Percentiles rank a stretch among this genome's conserved stretches.
These are phyloP conservation scores for Arxiozyma telluris DNA, from an alignment of 1,139 yeast species.

Conservation along the genomic window DNA sequence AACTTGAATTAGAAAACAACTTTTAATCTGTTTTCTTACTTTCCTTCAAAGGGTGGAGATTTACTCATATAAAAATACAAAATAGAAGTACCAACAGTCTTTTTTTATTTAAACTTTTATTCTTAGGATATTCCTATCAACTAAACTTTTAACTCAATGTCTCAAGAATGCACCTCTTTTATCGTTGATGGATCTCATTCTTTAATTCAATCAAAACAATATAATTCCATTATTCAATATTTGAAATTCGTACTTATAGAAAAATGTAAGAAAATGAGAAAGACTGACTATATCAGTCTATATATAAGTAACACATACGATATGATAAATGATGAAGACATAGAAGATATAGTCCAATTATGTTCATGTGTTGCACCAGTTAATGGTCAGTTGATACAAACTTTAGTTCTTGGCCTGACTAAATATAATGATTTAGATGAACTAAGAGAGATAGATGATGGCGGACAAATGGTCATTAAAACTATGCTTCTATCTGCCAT, in stretches of 20 bases:
- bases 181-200: slow-evolving; percentile 17
- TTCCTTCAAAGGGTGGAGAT: too few species aligned
- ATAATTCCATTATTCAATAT: slow-evolving; percentile 16
- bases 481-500: slow-evolving; percentile 31
- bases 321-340: slow-evolving; percentile 18
- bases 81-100: background rate
- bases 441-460: slow-evolving; percentile 3
- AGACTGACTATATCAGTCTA: slow-evolving; percentile 28
- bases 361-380: slow-evolving; percentile 22
- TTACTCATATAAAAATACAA: too few species aligned
- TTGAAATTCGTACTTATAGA: slow-evolving; percentile 22
- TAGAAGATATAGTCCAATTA: slow-evolving; percentile 23
- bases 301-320: slow-evolving; percentile 24
- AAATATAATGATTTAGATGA: slow-evolving; percentile 1
- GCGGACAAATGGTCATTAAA: slow-evolving; percentile 14
- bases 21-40: too few species aligned
- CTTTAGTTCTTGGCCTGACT: slow-evolving; percentile 7
- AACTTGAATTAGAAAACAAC: background rate
- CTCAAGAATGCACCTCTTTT: slow-evolving; percentile 12
- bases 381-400: slow-evolving; percentile 8
- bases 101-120: too few species aligned
- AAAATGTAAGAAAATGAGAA: slow-evolving; percentile 21
- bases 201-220: slow-evolving; percentile 11
- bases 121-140: too few species aligned
- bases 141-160: slow-evolving; percentile 3